These are phyloP conservation scores for Prunus yedoensis DNA, from an alignment of 331 rosid genomes.

Conservation along the genomic window DNA sequence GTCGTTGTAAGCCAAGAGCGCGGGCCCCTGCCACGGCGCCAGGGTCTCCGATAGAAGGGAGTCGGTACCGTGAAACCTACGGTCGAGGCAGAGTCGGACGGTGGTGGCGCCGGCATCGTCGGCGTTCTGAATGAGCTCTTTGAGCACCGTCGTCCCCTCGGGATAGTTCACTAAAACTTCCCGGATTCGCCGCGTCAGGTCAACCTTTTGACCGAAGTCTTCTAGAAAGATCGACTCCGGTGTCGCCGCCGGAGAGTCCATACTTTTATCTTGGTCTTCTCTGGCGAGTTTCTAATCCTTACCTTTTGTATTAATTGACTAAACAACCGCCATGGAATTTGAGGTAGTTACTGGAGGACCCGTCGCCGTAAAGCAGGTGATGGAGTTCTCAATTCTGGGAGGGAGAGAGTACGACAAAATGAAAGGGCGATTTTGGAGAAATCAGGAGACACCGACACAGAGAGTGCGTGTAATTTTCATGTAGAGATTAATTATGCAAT, in stretches of 20 bases:
- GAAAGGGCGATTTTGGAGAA: not conserved
- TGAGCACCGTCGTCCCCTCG: conserved; percentile 93
- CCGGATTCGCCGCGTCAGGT: conserved; percentile 93
- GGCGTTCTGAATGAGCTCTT: conserved; percentile 97
- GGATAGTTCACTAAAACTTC: conserved; percentile 93
- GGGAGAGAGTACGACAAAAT: not conserved
- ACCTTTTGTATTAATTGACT: not conserved
- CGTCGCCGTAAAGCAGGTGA: not conserved
- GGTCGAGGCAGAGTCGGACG: conserved; percentile 83
- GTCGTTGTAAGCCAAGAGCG: conserved; percentile 82
- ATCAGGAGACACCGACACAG: not conserved
- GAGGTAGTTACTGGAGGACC: not conserved
- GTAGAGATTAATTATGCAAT: not conserved
- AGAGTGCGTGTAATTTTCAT: not conserved
- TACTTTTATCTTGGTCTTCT: not conserved
- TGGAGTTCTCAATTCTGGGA: not conserved
- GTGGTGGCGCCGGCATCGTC: conserved; percentile 95
- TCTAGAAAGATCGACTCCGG: conserved; percentile 65
- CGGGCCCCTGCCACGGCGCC: conserved; percentile 91
- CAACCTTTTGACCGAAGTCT: conserved; percentile 96
- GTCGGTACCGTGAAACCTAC: conserved; percentile 52
- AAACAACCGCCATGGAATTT: not conserved
- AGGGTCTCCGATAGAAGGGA: conserved; percentile 60
- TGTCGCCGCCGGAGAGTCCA: conserved; percentile 27
- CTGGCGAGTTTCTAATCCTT: not conserved